Evolutionary conservation across 305 asterid species (phyloP).

Genomic region (Ruellia speciosa): DNA sequence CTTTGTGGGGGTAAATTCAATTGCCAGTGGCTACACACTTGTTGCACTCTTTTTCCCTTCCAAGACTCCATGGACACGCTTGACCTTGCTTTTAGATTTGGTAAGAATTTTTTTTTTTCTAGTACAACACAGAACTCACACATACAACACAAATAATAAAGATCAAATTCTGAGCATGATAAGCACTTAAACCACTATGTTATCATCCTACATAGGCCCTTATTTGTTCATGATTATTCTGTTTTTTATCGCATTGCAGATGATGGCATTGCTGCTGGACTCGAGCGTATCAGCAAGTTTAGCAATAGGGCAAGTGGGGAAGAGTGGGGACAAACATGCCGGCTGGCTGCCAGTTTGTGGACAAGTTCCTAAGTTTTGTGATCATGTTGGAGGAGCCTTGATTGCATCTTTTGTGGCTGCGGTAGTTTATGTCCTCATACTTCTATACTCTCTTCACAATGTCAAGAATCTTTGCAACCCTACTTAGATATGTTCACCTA

Average conservation of each 20-base stretch:
- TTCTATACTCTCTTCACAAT: slow-evolving; percentile 56
- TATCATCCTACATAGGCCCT: no score
- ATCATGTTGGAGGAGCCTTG: slow-evolving; percentile 45
- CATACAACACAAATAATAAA: neutral
- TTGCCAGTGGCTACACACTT: slow-evolving; percentile 49
- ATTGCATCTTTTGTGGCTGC: slow-evolving; percentile 55
- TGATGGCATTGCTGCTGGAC: slow-evolving; percentile 49
- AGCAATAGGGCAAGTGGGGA: slow-evolving; percentile 66
- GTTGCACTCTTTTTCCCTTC: slow-evolving; percentile 47
- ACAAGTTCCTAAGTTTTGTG: slow-evolving; percentile 79
- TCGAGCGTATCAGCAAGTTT: slow-evolving; percentile 66
- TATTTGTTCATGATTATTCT: neutral
- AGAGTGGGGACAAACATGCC: slow-evolving; percentile 57
- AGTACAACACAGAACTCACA: neutral
- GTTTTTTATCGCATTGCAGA: slow-evolving; percentile 21
- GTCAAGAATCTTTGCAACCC: slow-evolving; percentile 39
- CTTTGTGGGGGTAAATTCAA: slow-evolving; percentile 51
- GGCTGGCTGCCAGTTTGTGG: slow-evolving; percentile 94
- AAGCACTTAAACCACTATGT: no score
- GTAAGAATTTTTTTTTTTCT: slow-evolving; percentile 21
- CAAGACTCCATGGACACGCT: slow-evolving; percentile 36
- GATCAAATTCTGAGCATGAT: no score
- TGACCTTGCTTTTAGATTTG: slow-evolving; percentile 55
- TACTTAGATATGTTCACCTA: neutral
- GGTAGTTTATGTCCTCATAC: slow-evolving; percentile 37